These are phyloP conservation scores for Rutstroemia sydowiana DNA, from an alignment of 2,329 filamentous ascomycete species.

Conservation along the genomic window DNA sequence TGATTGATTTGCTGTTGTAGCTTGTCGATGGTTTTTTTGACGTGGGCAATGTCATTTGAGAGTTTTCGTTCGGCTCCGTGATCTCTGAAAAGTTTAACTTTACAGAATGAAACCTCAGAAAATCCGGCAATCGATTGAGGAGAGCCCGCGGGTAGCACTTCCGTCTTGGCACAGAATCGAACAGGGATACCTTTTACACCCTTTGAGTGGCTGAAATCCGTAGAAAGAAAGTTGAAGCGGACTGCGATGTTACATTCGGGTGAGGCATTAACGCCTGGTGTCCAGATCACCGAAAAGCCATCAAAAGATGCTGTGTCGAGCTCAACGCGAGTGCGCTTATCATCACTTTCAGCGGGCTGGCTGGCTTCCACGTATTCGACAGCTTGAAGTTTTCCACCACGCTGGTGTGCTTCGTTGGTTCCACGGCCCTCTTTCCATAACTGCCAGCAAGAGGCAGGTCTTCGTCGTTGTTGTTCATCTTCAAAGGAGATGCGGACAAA, in stretches of 20 bases:
- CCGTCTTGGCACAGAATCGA: conserved; percentile 84
- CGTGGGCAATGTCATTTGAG: conserved; percentile 87
- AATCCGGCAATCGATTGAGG: conserved; percentile 39
- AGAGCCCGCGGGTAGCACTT: conserved; percentile 49
- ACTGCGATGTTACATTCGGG: conserved; percentile 82
- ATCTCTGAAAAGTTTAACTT: conserved; percentile 93
- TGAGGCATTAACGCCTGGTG: conserved; percentile 58
- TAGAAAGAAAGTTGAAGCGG: conserved; percentile 96
- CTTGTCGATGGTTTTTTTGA: conserved; percentile 96
- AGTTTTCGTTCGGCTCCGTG: conserved; percentile 93
- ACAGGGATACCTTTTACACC: conserved; percentile 97
- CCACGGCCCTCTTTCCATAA: conserved; percentile 94
- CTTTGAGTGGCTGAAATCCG: conserved; percentile 97
- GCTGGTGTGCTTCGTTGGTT: conserved; percentile 90
- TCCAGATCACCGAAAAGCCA: conserved; percentile 88
- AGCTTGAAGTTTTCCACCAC: conserved; percentile 85
- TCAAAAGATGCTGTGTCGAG: conserved; percentile 79
- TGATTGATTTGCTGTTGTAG: conserved; percentile 89
- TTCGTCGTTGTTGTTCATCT: conserved; percentile 84
- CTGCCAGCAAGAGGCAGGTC: conserved; percentile 79
- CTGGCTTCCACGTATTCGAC: conserved; percentile 81
- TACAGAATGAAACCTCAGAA: conserved; percentile 84
- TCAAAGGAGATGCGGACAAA: conserved; percentile 96
- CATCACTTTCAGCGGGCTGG: conserved; percentile 52
- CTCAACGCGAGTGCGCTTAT: conserved; percentile 61